Evolutionary conservation across 129 eudicot genomes (phyloP).

Genomic region (Lactuca saligna): DNA sequence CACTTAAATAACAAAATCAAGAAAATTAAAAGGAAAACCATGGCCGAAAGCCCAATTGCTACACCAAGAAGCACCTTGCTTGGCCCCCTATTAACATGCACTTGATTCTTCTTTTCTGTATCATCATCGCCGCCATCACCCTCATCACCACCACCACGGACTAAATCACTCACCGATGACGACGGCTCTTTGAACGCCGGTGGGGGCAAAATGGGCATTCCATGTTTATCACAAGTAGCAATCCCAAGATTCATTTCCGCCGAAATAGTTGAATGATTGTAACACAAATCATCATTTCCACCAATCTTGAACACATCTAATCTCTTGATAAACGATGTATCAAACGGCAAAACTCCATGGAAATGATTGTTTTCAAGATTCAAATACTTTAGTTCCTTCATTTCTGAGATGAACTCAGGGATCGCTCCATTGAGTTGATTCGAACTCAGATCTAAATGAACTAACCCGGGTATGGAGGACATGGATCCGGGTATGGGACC

Average conservation of each 20-base stretch:
- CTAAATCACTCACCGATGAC: constrained; percentile 23
- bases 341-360: constrained; percentile 83
- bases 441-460: constrained; percentile 70
- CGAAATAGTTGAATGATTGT: constrained; percentile 51
- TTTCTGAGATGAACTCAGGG: constrained; percentile 61
- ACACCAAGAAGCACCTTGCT: constrained; percentile 92
- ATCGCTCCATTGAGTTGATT: constrained; percentile 66
- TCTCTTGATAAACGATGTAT: constrained; percentile 61
- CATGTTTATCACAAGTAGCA: constrained; percentile 83
- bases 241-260: constrained; percentile 71
- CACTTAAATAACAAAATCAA: constrained; percentile 67
- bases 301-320: constrained; percentile 68
- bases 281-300: constrained; percentile 71
- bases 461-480: constrained; percentile 42
- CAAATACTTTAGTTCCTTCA: constrained; percentile 64
- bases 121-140: constrained; percentile 31
- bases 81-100: constrained; percentile 55
- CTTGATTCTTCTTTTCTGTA: constrained; percentile 22
- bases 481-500: constrained; percentile 77
- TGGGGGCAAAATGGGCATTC: constrained; percentile 71
- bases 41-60: constrained; percentile 84
- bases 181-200: constrained; percentile 37
- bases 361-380: constrained; percentile 81
- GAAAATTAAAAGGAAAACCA: constrained; percentile 78
- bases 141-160: constrained; percentile 27